Evolutionary conservation across 2,329 filamentous ascomycete genomes (phyloP).

Genomic region (Botrytis elliptica): DNA sequence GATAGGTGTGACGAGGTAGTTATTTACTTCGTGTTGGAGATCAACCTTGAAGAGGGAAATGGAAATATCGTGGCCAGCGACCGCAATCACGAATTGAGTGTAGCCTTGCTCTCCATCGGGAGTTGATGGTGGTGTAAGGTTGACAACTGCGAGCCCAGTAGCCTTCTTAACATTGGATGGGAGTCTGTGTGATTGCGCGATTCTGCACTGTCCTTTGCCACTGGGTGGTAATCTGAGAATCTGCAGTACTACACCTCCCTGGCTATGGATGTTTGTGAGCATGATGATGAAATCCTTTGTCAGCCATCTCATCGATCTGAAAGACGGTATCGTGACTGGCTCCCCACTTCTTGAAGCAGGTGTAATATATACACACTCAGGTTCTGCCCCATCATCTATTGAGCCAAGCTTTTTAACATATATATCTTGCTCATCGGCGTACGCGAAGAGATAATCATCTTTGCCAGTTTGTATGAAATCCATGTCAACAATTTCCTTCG

Average conservation of each 20-base stretch:
- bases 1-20: constrained; percentile 53
- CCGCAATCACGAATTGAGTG: constrained; percentile 76
- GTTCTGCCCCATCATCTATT: constrained; percentile 47
- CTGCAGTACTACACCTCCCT: constrained; percentile 56
- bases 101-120: constrained; percentile 54
- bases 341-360: constrained; percentile 47
- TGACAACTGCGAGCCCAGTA: constrained; percentile 73
- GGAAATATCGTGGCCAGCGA: constrained; percentile 76
- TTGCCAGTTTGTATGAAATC: constrained; percentile 65
- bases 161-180: constrained; percentile 70
- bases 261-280: constrained; percentile 57
- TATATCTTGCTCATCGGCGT: constrained; percentile 75
- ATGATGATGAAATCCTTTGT: constrained; percentile 57
- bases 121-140: constrained; percentile 57
- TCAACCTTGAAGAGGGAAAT: constrained; percentile 78
- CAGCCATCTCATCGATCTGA: constrained; percentile 60
- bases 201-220: constrained; percentile 44
- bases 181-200: constrained; percentile 56
- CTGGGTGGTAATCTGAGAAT: constrained; percentile 47
- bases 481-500: constrained; percentile 63
- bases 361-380: constrained; percentile 56
- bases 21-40: constrained; percentile 50
- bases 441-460: constrained; percentile 69
- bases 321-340: constrained; percentile 47
- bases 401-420: constrained; percentile 48